A percentile compares a stretch with the other conserved stretches of the same genome.
These are phyloP conservation scores for Porogramme epimiltina DNA, from an alignment of 1,284 basidiomycete genomes.

Conservation along the genomic window DNA sequence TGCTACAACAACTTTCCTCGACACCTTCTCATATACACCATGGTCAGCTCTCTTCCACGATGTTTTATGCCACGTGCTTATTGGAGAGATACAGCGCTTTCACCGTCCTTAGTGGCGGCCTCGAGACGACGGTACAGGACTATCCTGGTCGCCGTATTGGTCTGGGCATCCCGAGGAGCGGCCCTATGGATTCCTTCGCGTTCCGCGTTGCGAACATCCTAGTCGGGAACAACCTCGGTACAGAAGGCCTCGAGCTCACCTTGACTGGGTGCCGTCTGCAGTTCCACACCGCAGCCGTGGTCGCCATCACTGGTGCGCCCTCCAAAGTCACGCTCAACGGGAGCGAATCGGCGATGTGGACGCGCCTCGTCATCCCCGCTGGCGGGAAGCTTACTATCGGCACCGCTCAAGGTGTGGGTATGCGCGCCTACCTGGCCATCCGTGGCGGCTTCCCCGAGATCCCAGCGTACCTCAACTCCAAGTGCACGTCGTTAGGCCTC, in stretches of 20 bases:
- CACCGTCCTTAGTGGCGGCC: conserved; percentile 57
- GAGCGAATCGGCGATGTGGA: conserved; percentile 47
- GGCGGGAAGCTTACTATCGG: conserved; percentile 47
- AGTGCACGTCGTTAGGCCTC: conserved; percentile 62
- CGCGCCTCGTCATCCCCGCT: conserved; percentile 46
- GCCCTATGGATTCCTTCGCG: conserved; percentile 66
- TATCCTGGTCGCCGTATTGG: conserved; percentile 59
- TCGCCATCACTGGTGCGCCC: conserved; percentile 60
- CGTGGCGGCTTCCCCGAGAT: conserved; percentile 64
- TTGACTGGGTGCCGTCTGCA: conserved; percentile 27
- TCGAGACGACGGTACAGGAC: conserved; percentile 68
- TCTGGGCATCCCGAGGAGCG: conserved; percentile 67
- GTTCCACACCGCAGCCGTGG: conserved; percentile 52
- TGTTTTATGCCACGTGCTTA: background rate
- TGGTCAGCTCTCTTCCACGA: conserved; percentile 36
- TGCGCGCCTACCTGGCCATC: conserved; percentile 59
- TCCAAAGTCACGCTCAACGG: conserved; percentile 47
- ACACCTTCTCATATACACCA: conserved; percentile 45
- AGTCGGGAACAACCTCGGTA: conserved; percentile 54
- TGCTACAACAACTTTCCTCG: conserved; percentile 59
- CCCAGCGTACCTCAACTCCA: conserved; percentile 60
- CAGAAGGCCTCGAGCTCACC: conserved; percentile 61
- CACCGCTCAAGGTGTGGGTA: conserved; percentile 35
- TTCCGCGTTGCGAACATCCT: conserved; percentile 64
- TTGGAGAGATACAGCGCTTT: conserved; percentile 52